A percentile compares a stretch with the other conserved stretches of the same genome.
These are phyloP conservation scores for Rhodotorula diobovata DNA, from an alignment of 768 basidiomycete genomes.

Conservation along the genomic window DNA sequence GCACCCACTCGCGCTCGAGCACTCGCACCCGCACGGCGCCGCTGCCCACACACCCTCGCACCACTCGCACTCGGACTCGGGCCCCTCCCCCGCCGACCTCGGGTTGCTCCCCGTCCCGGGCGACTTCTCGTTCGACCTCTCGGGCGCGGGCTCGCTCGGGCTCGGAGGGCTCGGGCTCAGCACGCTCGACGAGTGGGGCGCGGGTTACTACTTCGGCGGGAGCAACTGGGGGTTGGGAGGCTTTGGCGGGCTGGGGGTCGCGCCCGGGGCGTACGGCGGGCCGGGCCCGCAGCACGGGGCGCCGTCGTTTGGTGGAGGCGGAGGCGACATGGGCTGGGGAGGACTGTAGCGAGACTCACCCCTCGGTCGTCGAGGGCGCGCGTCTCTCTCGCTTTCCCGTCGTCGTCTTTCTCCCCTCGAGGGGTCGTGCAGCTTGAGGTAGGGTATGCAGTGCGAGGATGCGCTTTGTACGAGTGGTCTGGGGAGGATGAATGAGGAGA, in stretches of 20 bases:
- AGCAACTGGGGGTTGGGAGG: constrained; percentile 6
- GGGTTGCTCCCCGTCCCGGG: neutral
- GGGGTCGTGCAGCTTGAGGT: neutral
- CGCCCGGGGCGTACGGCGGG: too few relatives aligned
- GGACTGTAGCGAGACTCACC: neutral
- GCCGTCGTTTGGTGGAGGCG: neutral
- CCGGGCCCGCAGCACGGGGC: neutral
- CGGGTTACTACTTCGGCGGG: constrained; percentile 1
- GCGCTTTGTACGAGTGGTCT: neutral
- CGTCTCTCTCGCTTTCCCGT: too few relatives aligned
- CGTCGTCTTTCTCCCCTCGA: too few relatives aligned
- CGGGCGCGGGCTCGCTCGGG: neutral
- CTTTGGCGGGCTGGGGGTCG: constrained; percentile 1
- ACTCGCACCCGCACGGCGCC: neutral
- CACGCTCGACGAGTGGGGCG: constrained; percentile 14
- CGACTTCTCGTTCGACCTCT: constrained; percentile 12
- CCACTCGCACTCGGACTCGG: neutral
- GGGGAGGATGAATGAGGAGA: neutral
- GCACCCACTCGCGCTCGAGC: neutral
- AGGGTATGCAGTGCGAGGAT: neutral
- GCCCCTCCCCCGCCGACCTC: neutral
- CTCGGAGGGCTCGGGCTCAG: constrained; percentile 6
- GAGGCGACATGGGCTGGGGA: neutral
- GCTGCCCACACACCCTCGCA: neutral
- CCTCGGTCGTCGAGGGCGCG: neutral